Evolutionary conservation across 2,329 filamentous ascomycete species (phyloP).

Genomic region (Daldinia eschscholtzii): DNA sequence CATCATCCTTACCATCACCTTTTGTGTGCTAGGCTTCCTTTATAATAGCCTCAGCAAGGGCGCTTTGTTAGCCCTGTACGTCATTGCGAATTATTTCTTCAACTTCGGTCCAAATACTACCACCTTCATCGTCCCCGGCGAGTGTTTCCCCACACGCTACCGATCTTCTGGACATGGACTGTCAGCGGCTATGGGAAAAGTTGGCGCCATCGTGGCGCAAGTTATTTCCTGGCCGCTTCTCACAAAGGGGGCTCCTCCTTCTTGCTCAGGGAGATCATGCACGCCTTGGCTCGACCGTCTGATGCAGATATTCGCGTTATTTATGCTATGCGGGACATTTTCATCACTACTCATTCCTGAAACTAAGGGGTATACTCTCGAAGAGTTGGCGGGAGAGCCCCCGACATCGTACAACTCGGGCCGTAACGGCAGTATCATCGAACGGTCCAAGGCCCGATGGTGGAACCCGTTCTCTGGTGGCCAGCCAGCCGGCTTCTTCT

Average conservation of each 20-base stretch:
- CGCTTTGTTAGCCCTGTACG: constrained; percentile 70
- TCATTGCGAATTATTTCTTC: constrained; percentile 75
- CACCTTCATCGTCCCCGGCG: constrained; percentile 74
- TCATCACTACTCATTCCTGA: constrained; percentile 81
- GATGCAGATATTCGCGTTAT: constrained; percentile 82
- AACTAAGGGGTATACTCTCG: constrained; percentile 80
- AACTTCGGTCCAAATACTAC: constrained; percentile 76
- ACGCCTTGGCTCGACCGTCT: constrained; percentile 76
- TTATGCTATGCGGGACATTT: constrained; percentile 80
- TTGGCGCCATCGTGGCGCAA: constrained; percentile 77
- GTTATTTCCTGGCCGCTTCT: constrained; percentile 73
- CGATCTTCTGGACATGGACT: constrained; percentile 73
- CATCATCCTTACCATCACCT: constrained; percentile 70
- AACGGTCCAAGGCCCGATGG: constrained; percentile 49
- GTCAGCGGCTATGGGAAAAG: constrained; percentile 74
- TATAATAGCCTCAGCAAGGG: constrained; percentile 63
- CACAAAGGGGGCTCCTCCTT: constrained; percentile 65
- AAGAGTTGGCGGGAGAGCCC: constrained; percentile 76
- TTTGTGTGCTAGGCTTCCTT: constrained; percentile 72
- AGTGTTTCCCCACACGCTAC: constrained; percentile 74
- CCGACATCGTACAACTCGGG: constrained; percentile 69
- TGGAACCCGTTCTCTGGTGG: constrained; percentile 66
- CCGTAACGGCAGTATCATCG: constrained; percentile 63
- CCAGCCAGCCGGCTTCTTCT: constrained; percentile 64
- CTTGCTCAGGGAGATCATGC: constrained; percentile 63